A percentile compares a stretch with the other conserved stretches of the same genome.
These are phyloP conservation scores for Hypoxylon fragiforme DNA, from an alignment of 495 filamentous ascomycete genomes.

Conservation along the genomic window DNA sequence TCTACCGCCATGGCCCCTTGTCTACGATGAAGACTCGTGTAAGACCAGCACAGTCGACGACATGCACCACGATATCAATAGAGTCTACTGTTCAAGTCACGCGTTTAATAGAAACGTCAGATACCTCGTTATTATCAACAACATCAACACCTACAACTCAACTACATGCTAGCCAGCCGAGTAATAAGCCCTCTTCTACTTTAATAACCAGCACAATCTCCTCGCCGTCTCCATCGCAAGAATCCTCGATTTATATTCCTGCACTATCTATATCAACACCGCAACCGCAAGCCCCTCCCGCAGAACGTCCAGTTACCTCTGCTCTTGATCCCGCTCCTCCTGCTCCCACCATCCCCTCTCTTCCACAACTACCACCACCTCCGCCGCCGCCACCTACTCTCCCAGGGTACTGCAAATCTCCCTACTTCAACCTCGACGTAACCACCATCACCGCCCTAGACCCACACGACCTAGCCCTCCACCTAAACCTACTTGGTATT, in stretches of 20 bases:
- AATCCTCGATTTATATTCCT: not conserved
- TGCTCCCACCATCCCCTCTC: not conserved
- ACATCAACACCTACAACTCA: not conserved
- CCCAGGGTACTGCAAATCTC: constrained; percentile 18
- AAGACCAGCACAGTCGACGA: constrained; percentile 5
- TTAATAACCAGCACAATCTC: not conserved
- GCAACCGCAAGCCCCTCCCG: not conserved
- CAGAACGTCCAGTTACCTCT: not conserved
- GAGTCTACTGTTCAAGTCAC: not conserved
- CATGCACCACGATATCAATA: not conserved
- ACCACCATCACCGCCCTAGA: constrained; percentile 15
- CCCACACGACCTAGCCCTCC: constrained; percentile 15
- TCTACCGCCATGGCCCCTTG: not conserved
- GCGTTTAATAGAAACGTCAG: not conserved
- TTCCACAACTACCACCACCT: not conserved
- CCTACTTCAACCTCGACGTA: constrained; percentile 28
- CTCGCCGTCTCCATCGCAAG: not conserved
- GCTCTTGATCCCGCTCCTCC: constrained; percentile 3
- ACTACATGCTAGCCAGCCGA: not conserved
- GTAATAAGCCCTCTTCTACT: not conserved
- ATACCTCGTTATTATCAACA: not conserved
- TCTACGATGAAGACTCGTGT: constrained; percentile 3
- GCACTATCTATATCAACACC: not conserved
- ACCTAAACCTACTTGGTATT: constrained; percentile 14
- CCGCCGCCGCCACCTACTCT: too few species aligned